Base-by-base conservation (phyloP, 2,329 filamentous ascomycete species). In the Fusarium heterosporum region DNA sequence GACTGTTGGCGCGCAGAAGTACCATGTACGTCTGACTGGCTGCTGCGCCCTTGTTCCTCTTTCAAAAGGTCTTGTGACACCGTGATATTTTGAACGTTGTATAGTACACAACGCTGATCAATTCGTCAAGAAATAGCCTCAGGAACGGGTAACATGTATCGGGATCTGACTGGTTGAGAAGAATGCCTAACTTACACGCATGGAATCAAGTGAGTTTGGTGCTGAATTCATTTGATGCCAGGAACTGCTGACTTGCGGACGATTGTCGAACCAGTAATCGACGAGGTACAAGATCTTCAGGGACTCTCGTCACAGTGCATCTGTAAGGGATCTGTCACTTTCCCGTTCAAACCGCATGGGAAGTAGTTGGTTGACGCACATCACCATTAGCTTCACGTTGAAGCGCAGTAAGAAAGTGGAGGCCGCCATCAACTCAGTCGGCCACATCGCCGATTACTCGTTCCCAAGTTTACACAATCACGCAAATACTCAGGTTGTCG, bases 21-120 rank as follows among this genome's bases (percentile, higher is more conserved):
- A 60, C 28, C 13, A 56, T 42, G 52, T 53, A 40, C 42, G 41
- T 61, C 47, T 71, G 56, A 70, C 54, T 73, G 68, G 71, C 49
- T 62, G 39, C 52, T 60, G 49, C 53, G 48, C 59, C 61, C 61
- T 62, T 51, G 17, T 61, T 61, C 60, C 55, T 57, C 55, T 47
- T 45, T 39, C 34, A 48, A 52, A 50, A 56, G 55, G 42, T 53
- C 59, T 30, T 63, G 46, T 55, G 55, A 54, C 63, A 53, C 66
- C 57, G 59, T 47, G 42, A 42, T 57, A 25, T 42, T 47, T 49
- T 49, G 28, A 46, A 45, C 32, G 29, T 36, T 58, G 48, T 54
- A 38, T 30, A 19, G 32, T 56, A 70, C 61, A 62, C 57, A 39
- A 70, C 61, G 65, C 57, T 32, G 51, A 42, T 16, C 39, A 52